Evolutionary conservation across 148 eudicot species (phyloP).

Genomic region (Fallopia convolvulus): DNA sequence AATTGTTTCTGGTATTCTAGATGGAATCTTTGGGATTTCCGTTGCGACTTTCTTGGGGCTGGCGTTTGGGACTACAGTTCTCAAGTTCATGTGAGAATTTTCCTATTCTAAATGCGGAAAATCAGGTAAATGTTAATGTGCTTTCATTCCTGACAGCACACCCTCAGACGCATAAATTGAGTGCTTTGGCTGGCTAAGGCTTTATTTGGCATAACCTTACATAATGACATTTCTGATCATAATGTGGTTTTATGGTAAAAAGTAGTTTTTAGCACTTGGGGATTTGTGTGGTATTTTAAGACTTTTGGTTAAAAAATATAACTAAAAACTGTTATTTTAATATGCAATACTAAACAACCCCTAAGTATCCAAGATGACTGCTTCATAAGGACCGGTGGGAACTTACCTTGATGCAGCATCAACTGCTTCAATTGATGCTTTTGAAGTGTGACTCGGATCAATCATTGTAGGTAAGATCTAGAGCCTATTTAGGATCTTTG

Average conservation of each 20-base stretch:
- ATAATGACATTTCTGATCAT: no score
- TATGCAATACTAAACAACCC: no score
- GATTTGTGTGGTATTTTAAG: no score
- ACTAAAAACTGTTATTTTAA: no score
- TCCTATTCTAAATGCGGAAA: neutral
- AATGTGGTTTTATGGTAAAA: no score
- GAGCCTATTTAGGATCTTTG: neutral
- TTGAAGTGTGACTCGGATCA: neutral
- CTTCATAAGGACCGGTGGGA: neutral
- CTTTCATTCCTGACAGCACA: neutral
- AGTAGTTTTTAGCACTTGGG: no score
- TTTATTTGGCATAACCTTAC: no score
- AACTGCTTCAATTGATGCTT: neutral
- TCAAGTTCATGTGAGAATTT: conserved; percentile 42
- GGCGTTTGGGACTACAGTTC: conserved; percentile 58
- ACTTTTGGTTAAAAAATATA: no score
- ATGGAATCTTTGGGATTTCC: conserved; percentile 84
- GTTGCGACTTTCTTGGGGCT: conserved; percentile 86
- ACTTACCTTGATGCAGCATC: neutral
- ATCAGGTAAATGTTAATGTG: neutral
- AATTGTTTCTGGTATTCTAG: conserved; percentile 81
- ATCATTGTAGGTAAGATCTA: neutral
- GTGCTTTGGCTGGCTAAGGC: neutral
- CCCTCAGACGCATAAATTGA: neutral
- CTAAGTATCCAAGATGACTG: neutral